Percentiles rank a stretch among this genome's conserved stretches.
phyloP scores from a whole-genome alignment of 2,329 filamentous ascomycete genomes.

The Sarocladium oryzae region DNA sequence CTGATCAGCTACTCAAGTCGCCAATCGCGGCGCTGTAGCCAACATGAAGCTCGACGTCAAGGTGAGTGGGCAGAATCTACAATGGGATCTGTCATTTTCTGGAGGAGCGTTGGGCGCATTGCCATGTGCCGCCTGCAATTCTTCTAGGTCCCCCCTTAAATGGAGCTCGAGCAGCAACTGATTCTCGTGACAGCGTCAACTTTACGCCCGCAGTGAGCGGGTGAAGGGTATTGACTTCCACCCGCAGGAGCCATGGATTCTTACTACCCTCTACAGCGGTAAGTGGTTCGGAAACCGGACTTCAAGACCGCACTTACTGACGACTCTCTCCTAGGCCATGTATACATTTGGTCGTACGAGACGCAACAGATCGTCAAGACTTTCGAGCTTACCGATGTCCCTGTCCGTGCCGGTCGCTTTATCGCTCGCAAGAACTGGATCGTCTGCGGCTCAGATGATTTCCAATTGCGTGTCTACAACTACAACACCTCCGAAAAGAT shows the following conservation, averaged over 20 bases:
- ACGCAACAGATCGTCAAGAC: conserved; percentile 97
- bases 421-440: conserved; percentile 99
- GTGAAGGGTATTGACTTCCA: conserved; percentile 98
- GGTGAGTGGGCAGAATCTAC: conserved; percentile 26
- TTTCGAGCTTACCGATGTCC: conserved; percentile 97
- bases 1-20: conserved; percentile 18
- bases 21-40: conserved; percentile 14
- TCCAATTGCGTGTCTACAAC: conserved; percentile 85
- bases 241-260: conserved; percentile 90
- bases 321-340: conserved; percentile 62
- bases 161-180: not conserved
- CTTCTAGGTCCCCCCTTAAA: not conserved
- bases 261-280: conserved; percentile 96
- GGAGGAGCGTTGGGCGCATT: no score
- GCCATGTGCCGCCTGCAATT: not conserved
- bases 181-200: conserved; percentile 31
- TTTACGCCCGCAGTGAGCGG: conserved; percentile 77
- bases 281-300: conserved; percentile 27
- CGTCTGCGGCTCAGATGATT: conserved; percentile 91
- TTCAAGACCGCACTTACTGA: not conserved
- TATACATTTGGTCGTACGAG: conserved; percentile 99
- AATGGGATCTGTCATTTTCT: not conserved
- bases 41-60: conserved; percentile 38
- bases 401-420: conserved; percentile 92
- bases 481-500: conserved; percentile 99